Conservation (phyloP, 805 yeast genomes). For the Yamadazyma laniorum region DNA sequence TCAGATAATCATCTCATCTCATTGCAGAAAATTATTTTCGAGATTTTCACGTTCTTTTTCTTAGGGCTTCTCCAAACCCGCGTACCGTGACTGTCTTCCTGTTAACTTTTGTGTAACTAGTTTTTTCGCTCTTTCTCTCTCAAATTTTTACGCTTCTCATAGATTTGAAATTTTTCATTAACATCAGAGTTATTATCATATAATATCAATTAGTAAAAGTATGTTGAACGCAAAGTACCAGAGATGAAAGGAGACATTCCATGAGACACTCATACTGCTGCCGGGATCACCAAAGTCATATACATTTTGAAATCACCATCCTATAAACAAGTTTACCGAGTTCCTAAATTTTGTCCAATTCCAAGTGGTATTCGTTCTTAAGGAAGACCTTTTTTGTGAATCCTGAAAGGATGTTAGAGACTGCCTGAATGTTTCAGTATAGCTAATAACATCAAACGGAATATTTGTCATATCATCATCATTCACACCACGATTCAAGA, state of each 20-base stretch:
- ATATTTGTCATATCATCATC: too few species aligned
- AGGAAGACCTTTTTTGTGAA: too few species aligned
- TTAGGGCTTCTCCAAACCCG: slow-evolving; percentile 10
- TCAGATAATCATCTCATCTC: slow-evolving; percentile 11
- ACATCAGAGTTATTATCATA: slow-evolving; percentile 8
- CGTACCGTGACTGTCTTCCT: slow-evolving; percentile 6
- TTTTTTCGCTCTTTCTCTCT: slow-evolving; percentile 9
- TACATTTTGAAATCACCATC: too few species aligned
- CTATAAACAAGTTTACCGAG: too few species aligned
- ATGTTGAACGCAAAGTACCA: slow-evolving; percentile 9
- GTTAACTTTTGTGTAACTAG: slow-evolving; percentile 14
- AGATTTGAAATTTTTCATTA: slow-evolving; percentile 10
- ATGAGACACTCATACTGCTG: neutral
- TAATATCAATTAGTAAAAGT: slow-evolving; percentile 12
- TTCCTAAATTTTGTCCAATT: too few species aligned
- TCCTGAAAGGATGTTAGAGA: too few species aligned
- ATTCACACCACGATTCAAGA: too few species aligned
- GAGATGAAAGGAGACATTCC: neutral
- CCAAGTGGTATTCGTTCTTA: too few species aligned
- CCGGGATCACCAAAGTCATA: too few species aligned
- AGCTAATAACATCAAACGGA: too few species aligned
- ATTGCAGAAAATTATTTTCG: slow-evolving; percentile 11
- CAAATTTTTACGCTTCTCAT: slow-evolving; percentile 13
- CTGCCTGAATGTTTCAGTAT: too few species aligned
- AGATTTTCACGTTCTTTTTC: slow-evolving; percentile 11